Evolutionary conservation across 768 basidiomycete species (phyloP), one percentile per base, ranked within the genome.

Genomic region (Termitomyces sp.): DNA sequence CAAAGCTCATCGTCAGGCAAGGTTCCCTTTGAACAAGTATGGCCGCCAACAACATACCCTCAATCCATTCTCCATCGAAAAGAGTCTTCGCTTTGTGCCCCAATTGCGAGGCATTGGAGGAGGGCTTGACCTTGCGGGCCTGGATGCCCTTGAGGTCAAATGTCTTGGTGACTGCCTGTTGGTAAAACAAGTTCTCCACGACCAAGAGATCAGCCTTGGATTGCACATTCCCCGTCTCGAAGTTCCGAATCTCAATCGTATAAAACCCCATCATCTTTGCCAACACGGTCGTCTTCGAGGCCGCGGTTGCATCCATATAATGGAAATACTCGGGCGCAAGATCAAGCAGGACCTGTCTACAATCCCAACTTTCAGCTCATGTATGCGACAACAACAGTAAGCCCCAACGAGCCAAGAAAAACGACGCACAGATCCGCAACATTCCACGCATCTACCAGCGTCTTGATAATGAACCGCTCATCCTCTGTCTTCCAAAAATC

Each of bases 91-190:
- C 75, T 18, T 67, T 67, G 34, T 71, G 65, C n/a, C 72, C 48
- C 46, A 70, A 58, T 37, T 71, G 67, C 39, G 65, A 67, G n/a
- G 67, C 66, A 55, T 69, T 71, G 3, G 68, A 57, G 13, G 34
- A 36, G 29, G 76, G 65, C 68, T 88, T 89, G 48, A 88, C 85
- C 66, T 85, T 88, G 16, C 90, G 75, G 0, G 87, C 87, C 55
- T 86, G 86, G 37, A 94, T 92, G 3, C 91, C 91, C 68, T 94
- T 94, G 53, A 94, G 72, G 66, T 94, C 91, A 64, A 88, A 94
- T 0, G 83, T 87, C 73, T 84, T 85, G 52, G 72, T 70, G 52
- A 90, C 78, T 49, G 83, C 83, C 67, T 83, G 82, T 43, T 81
- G 75, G 64, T 85, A 90, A 66, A 94, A 92, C 18, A 92, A 68